Conservation (phyloP, 2,329 filamentous ascomycete genomes). For the Cladosporium halotolerans region DNA sequence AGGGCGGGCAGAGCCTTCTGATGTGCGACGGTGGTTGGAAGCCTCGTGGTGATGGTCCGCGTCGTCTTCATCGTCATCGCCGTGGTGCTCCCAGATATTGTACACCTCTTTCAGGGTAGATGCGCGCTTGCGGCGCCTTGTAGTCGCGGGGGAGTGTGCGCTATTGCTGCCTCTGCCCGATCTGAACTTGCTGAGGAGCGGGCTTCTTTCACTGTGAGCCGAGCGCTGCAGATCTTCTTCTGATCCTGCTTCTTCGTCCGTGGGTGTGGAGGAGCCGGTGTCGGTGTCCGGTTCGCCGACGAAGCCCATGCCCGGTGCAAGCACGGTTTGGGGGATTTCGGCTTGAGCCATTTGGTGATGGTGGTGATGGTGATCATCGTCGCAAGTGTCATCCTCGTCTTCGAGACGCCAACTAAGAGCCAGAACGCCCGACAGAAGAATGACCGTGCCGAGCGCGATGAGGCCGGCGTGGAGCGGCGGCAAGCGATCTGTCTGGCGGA, state of each 20-base stretch:
- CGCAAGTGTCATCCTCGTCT: constrained; percentile 54
- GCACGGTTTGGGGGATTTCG: constrained; percentile 53
- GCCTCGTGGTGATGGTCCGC: constrained; percentile 21
- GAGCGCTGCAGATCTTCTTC: constrained; percentile 16
- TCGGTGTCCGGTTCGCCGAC: constrained; percentile 28
- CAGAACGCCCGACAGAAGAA: constrained; percentile 80
- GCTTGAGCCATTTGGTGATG: constrained; percentile 24
- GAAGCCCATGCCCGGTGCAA: constrained; percentile 73
- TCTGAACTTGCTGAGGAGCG: constrained; percentile 13
- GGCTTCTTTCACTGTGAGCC: constrained; percentile 17
- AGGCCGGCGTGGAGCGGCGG: constrained; percentile 68
- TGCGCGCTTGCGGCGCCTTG: constrained; percentile 24
- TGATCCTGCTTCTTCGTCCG: constrained; percentile 21
- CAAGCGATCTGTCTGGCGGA: constrained; percentile 78
- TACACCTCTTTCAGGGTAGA: constrained; percentile 28
- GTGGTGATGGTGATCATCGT: constrained; percentile 43
- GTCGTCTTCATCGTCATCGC: constrained; percentile 14
- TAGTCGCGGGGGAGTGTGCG: constrained; percentile 13
- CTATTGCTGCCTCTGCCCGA: constrained; percentile 3
- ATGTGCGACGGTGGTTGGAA: constrained; percentile 1
- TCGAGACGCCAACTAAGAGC: constrained; percentile 90
- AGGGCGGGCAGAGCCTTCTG: constrained; percentile 12
- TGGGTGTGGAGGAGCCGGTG: constrained; percentile 19
- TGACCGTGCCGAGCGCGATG: constrained; percentile 78
- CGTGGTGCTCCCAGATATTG: constrained; percentile 29